Evolutionary conservation across 257 asterid genomes (phyloP).

Genomic region (Jacaranda copaia): DNA sequence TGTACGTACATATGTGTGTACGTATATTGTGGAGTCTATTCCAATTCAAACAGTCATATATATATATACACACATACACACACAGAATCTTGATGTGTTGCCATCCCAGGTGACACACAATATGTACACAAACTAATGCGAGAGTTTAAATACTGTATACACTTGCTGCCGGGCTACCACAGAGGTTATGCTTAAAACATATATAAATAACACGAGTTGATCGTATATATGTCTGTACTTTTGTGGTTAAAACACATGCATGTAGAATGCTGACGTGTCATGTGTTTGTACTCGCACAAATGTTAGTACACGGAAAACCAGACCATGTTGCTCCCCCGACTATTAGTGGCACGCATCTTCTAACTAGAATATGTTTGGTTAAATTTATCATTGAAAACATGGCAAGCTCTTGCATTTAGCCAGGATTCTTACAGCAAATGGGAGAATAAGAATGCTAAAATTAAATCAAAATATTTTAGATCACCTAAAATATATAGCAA

Average conservation of each 20-base stretch:
- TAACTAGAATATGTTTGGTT: too few relatives aligned
- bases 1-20: background rate
- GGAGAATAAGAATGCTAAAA: too few relatives aligned
- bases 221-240: background rate
- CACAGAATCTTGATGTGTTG: background rate
- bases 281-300: background rate
- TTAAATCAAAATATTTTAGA: too few relatives aligned
- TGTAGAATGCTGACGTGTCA: background rate
- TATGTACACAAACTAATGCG: too few relatives aligned
- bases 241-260: background rate
- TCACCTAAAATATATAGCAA: too few relatives aligned
- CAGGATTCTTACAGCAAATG: too few relatives aligned
- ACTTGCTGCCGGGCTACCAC: too few relatives aligned
- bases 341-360: too few relatives aligned
- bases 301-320: too few relatives aligned
- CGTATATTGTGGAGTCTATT: background rate
- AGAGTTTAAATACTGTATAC: background rate
- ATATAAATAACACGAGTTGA: background rate
- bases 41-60: background rate
- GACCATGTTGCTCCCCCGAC: too few relatives aligned
- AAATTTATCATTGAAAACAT: too few relatives aligned
- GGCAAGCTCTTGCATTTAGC: too few relatives aligned
- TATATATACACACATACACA: background rate
- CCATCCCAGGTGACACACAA: constrained; percentile 20
- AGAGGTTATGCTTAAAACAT: background rate